Evolutionary conservation across 257 asterid genomes (phyloP).

Genomic region (Capsicum pubescens): DNA sequence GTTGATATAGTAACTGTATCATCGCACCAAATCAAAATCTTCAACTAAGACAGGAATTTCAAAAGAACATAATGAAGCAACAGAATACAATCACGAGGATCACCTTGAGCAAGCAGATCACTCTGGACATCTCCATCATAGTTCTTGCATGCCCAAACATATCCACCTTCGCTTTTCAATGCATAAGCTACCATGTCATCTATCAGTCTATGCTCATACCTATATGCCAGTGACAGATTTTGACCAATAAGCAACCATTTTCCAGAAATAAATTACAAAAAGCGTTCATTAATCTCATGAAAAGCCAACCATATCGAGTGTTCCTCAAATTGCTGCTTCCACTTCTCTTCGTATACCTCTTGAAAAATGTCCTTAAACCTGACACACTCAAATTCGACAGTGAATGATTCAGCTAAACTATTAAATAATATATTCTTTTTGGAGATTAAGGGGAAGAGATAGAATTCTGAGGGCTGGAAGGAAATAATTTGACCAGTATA

Average conservation of each 20-base stretch:
- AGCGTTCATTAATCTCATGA: conserved; percentile 25
- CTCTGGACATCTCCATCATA: conserved; percentile 97
- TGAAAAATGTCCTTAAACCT: conserved; percentile 93
- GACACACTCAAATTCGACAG: neutral
- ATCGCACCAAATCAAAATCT: neutral
- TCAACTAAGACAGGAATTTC: neutral
- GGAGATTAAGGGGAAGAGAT: neutral
- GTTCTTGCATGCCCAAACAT: conserved; percentile 98
- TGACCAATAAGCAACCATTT: conserved; percentile 22
- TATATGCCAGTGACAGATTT: conserved; percentile 36
- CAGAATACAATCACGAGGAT: conserved; percentile 23
- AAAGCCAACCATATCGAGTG: conserved; percentile 72
- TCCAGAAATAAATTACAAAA: neutral
- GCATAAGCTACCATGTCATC: conserved; percentile 99
- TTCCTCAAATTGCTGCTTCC: conserved; percentile 85
- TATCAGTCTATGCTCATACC: conserved; percentile 96
- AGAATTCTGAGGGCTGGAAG: conserved; percentile 18
- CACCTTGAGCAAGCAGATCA: conserved; percentile 98
- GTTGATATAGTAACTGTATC: neutral
- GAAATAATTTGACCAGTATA: neutral
- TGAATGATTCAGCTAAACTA: neutral
- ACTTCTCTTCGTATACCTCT: conserved; percentile 84
- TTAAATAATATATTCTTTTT: neutral
- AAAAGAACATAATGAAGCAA: conserved; percentile 9
- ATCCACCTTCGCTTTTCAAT: conserved; percentile 89